phyloP scores from a whole-genome alignment of 208 protist genomes.

The Leishmania arabica region DNA sequence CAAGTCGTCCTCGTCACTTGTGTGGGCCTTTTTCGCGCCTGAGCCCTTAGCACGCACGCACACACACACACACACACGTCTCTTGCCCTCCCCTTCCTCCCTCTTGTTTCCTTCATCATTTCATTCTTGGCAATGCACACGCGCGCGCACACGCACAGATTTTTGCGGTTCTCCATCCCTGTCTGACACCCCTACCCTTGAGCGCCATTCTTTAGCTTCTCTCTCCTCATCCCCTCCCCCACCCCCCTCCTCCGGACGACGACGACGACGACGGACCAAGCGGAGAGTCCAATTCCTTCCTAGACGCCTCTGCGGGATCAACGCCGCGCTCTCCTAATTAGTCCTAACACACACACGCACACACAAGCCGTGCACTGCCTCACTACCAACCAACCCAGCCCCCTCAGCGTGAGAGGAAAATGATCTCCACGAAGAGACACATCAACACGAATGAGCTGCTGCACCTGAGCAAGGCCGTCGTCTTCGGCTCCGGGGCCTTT shows the following conservation, averaged over 20 bases:
- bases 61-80: neutral
- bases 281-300: neutral
- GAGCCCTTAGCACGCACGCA: neutral
- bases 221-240: neutral
- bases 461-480: slow-evolving; percentile 58
- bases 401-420: neutral
- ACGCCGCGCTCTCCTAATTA: too few relatives aligned
- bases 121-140: neutral
- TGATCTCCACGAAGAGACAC: slow-evolving; percentile 12
- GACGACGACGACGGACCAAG: neutral
- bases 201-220: neutral
- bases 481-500: slow-evolving; percentile 89
- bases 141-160: neutral
- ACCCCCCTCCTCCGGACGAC: neutral
- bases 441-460: slow-evolving; percentile 33
- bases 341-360: neutral
- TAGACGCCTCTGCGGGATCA: too few relatives aligned
- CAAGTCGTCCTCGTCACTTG: neutral
- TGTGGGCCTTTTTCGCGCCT: neutral
- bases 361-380: neutral
- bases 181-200: neutral
- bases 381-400: neutral
- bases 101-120: neutral
- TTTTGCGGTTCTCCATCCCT: neutral
- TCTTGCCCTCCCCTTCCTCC: neutral